A percentile compares a stretch with the other conserved stretches of the same genome.
Conservation (phyloP, 2,329 filamentous ascomycete genomes). For the Amauroascus niger region DNA sequence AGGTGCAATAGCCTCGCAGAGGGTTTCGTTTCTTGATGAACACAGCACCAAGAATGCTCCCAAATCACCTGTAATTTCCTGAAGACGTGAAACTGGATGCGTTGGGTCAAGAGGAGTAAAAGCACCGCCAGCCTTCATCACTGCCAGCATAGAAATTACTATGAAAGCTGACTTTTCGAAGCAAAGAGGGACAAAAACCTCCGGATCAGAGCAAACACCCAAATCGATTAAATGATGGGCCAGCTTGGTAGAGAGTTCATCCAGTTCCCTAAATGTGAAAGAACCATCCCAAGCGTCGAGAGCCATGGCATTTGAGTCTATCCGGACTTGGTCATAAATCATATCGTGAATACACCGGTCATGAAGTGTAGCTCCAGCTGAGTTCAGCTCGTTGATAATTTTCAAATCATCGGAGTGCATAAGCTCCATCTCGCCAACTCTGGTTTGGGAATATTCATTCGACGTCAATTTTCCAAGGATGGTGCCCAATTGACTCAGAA, state of each 20-base stretch:
- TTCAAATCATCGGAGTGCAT: conserved; percentile 9
- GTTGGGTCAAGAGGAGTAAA: conserved; percentile 27
- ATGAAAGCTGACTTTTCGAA: conserved; percentile 66
- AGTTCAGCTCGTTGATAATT: conserved; percentile 8
- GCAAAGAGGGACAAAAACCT: conserved; percentile 57
- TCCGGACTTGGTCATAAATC: conserved; percentile 14
- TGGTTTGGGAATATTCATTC: conserved; percentile 5
- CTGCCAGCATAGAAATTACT: conserved; percentile 41
- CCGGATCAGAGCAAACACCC: conserved; percentile 43
- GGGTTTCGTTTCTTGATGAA: conserved; percentile 10
- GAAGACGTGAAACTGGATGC: conserved; percentile 22
- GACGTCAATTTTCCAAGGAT: conserved; percentile 13
- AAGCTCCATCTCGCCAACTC: conserved; percentile 13
- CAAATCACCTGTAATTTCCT: conserved; percentile 20
- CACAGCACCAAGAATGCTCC: conserved; percentile 18
- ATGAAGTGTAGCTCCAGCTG: conserved; percentile 16
- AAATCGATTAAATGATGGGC: conserved; percentile 47
- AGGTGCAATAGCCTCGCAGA: conserved; percentile 10
- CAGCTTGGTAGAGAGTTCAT: conserved; percentile 53
- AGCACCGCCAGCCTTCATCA: conserved; percentile 26
- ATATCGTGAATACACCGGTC: conserved; percentile 20
- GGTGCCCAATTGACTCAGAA: conserved; percentile 17
- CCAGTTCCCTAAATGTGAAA: conserved; percentile 57
- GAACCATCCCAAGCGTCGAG: conserved; percentile 25
- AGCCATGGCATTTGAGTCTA: conserved; percentile 17